Evolutionary conservation across 768 basidiomycete genomes (phyloP), one percentile per base, ranked within the genome.

Genomic region (Boletus insuetus): DNA sequence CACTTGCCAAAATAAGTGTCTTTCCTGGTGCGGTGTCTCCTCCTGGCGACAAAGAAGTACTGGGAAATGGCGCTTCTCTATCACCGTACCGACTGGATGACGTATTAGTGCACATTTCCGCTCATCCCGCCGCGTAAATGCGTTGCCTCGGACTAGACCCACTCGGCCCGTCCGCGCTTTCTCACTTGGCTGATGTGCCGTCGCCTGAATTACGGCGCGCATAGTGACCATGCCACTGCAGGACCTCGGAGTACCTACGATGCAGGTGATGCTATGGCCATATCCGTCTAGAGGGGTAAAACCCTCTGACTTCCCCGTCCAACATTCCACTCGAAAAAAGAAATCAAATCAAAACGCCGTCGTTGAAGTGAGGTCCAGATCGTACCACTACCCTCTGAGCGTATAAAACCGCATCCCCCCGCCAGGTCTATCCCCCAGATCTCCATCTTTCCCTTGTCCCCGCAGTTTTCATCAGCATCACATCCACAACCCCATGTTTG

Each of bases 321-420:
- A 37, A 12, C 39, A 19, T 38, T 34, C 26, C 49, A 38, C 46
- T 42, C 48, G 51, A 53, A 53, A 60, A 51, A 60, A 59, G 51
- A 50, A 48, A 52, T 19, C 38, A 53, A 39, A 32, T 11, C 20
- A 63, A 60, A 34, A 66, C 61, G 60, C 63, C 63, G 61, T 53
- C 14, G 35, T 47, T 24, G 42, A 45, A 17, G 5, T 24, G 8
- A 38, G 2, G 17, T 2, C 29, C 32, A 42, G 42, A 44, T 59
- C 64, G 48, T 50, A 63, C 44, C 53, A 59, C 48, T 5, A 12
- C 19, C 11, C 3, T 24, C 17, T 32, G 49, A 22, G 51, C 45
- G 37, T 64, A 64, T 66, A 64, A 66, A 60, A 38, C 17, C 22
- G 26, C 35, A 16, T 37, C 16, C 6, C 17, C 1, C 32, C 10